Evolutionary conservation across 2,329 filamentous ascomycete species (phyloP).

Genomic region (Fusarium sp.): DNA sequence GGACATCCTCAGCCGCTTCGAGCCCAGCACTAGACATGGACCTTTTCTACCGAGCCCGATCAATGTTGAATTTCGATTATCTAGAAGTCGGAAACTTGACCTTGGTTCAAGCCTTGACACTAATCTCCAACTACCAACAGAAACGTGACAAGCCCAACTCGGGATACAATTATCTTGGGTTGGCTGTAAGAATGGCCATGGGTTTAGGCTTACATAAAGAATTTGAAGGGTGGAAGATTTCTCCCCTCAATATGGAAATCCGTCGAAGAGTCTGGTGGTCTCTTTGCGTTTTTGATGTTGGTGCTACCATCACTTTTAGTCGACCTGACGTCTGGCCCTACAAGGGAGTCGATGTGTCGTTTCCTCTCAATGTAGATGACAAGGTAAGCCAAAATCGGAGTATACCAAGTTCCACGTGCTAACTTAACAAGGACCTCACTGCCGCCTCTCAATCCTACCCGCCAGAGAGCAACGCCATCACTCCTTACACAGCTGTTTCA

Average conservation of each 20-base stretch:
- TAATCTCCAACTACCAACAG: slow-evolving; percentile 63
- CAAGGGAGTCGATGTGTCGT: slow-evolving; percentile 55
- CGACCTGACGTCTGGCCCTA: slow-evolving; percentile 53
- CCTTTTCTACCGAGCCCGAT: slow-evolving; percentile 47
- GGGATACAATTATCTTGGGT: slow-evolving; percentile 64
- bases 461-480: slow-evolving; percentile 52
- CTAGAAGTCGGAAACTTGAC: slow-evolving; percentile 60
- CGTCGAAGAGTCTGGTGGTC: slow-evolving; percentile 54
- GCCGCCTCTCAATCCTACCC: slow-evolving; percentile 51
- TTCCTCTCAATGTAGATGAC: slow-evolving; percentile 60
- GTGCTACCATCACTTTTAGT: slow-evolving; percentile 58
- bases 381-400: slow-evolving; percentile 42
- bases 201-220: slow-evolving; percentile 64
- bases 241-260: slow-evolving; percentile 51
- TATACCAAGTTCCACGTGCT: background rate
- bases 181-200: slow-evolving; percentile 63
- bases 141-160: slow-evolving; percentile 65
- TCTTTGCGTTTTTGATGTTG: slow-evolving; percentile 59
- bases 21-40: slow-evolving; percentile 42
- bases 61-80: slow-evolving; percentile 55
- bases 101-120: slow-evolving; percentile 58
- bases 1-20: slow-evolving; percentile 43
- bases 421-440: slow-evolving; percentile 45
- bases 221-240: slow-evolving; percentile 49
- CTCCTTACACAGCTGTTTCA: slow-evolving; percentile 58